Base-by-base conservation (phyloP, 768 basidiomycete genomes). In the Glaciozyma antarctica region DNA sequence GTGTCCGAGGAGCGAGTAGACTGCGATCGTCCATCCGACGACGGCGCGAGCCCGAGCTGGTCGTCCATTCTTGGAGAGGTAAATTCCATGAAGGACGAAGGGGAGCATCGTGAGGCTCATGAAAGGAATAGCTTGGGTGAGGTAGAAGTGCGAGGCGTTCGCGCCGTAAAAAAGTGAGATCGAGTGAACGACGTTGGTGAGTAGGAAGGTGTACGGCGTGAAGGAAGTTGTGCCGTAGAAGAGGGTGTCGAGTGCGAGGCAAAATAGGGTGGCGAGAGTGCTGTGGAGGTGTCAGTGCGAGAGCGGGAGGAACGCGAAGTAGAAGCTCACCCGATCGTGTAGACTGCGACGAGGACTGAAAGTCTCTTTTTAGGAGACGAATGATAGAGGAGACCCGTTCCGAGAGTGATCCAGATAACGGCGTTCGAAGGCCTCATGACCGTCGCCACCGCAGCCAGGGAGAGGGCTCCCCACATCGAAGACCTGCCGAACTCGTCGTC, bases 91-190 rank as follows among this genome's bases (percentile, higher is more conserved):
- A 2, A 87, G 69, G 30, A 82, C 80, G 68, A 89, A 91, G 1
- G 92, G 91, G 1, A 90, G 75, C 1, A 83, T 73, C 0, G 87
- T 85, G 3, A 84, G 83, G 70, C 85, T 85, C 22, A 97, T 79
- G 60, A 98, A 82, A 0, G 93, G 94, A 2, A 98, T 72, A 0
- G 82, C 91, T 77, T 97, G 93, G 0, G 82, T 81, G 48, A 95
- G 66, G 74, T 99, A 97, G 75, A 88, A 98, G 73, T 95, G 88
- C 85, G 85, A 88, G 8, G 87, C 78, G 71, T 83, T 90, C 3
- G 81, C 78, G 24, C 95, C 95, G 74, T 97, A 99, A 77, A 95
- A 95, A n/a, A 86, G 78, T 0, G 95, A 94, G 43, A 97, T 83
- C 45, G 75, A 72, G 4, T 83, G 80, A 6, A 92, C 86, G 17